Conservation (phyloP, 1,284 basidiomycete genomes). For the Apiotrichum veenhuisii region DNA sequence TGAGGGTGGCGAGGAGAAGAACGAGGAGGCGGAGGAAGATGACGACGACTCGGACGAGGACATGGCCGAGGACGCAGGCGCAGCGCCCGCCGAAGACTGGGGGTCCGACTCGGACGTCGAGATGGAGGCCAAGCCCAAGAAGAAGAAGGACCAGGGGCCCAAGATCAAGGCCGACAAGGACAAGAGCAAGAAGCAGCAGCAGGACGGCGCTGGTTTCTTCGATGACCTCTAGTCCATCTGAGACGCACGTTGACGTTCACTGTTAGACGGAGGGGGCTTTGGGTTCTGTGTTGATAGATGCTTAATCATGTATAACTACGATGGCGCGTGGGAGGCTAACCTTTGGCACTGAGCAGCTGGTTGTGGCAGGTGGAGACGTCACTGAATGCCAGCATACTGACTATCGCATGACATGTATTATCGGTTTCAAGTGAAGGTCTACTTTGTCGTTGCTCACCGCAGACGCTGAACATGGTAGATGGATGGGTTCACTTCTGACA, state of each 20-base stretch:
- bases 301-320: neutral
- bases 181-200: conserved; percentile 20
- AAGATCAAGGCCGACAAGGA: conserved; percentile 26
- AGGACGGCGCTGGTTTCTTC: conserved; percentile 63
- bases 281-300: neutral
- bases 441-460: too few relatives aligned
- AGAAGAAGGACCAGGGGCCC: conserved; percentile 39
- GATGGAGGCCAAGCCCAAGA: conserved; percentile 29
- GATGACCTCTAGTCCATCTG: conserved; percentile 61
- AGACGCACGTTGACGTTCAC: too few relatives aligned
- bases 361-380: too few relatives aligned
- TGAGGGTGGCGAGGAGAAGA: conserved; percentile 42
- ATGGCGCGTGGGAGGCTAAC: too few relatives aligned
- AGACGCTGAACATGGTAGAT: too few relatives aligned
- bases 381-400: neutral
- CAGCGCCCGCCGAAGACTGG: conserved; percentile 18
- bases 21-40: conserved; percentile 54
- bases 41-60: conserved; percentile 43
- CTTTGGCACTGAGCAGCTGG: too few relatives aligned
- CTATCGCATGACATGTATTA: too few relatives aligned
- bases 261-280: neutral
- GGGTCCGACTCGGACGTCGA: conserved; percentile 11
- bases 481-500: too few relatives aligned
- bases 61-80: conserved; percentile 18
- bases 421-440: too few relatives aligned